These are phyloP conservation scores for Penicillium sp. DNA, from an alignment of 2,329 filamentous ascomycete species.

Conservation along the genomic window DNA sequence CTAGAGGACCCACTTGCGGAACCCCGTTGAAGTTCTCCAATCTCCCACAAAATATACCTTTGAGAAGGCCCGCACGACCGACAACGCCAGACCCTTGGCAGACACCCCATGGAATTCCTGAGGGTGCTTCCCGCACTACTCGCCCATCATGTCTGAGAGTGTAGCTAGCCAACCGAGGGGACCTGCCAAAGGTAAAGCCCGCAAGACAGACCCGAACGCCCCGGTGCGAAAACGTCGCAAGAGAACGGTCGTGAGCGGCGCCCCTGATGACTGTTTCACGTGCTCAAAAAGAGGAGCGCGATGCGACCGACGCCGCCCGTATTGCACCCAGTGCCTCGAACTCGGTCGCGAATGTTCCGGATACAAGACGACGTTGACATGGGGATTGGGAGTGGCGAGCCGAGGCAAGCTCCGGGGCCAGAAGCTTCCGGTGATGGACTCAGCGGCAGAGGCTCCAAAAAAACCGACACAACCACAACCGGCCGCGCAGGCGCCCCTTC, in stretches of 20 bases:
- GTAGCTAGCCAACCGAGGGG: constrained; percentile 18
- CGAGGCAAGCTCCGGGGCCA: constrained; percentile 90
- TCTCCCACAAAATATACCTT: neutral
- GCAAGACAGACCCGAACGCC: constrained; percentile 27
- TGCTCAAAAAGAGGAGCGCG: constrained; percentile 80
- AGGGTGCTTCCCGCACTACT: constrained; percentile 8
- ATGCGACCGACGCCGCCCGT: constrained; percentile 89
- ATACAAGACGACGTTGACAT: constrained; percentile 95
- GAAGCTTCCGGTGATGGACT: constrained; percentile 62
- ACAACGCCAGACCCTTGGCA: neutral
- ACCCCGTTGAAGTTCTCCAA: neutral
- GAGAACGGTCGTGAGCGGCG: constrained; percentile 83
- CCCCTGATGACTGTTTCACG: constrained; percentile 91
- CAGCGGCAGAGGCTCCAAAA: constrained; percentile 43
- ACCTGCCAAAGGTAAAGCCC: constrained; percentile 24
- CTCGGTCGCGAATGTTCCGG: constrained; percentile 90
- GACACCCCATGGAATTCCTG: constrained; percentile 15
- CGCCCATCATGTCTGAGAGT: constrained; percentile 18
- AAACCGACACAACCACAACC: neutral
- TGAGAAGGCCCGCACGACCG: neutral
- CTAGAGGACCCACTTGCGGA: neutral
- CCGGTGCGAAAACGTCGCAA: constrained; percentile 70
- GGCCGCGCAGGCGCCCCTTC: neutral
- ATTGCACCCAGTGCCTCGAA: constrained; percentile 92
- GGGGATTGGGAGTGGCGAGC: constrained; percentile 94